Evolutionary conservation across 2,329 filamentous ascomycete genomes (phyloP), one percentile per base, ranked within the genome.

Genomic region (Scedosporium apiospermum): DNA sequence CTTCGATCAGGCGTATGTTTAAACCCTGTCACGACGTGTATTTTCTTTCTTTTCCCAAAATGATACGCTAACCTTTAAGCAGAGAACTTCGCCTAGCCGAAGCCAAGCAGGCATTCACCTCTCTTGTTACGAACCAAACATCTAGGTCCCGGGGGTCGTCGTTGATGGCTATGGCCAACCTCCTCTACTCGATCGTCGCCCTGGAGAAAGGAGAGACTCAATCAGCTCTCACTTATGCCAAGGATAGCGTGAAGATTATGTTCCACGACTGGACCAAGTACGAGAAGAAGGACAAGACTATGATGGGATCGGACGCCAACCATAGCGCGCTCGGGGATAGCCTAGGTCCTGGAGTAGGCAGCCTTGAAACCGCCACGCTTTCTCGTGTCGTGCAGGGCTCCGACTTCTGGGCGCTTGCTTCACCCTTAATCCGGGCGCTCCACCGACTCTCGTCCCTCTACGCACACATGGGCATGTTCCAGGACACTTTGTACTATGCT

Each of bases 401-500:
- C 0, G 81, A 84, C 2, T 92, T 93, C 68, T 98, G 93, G 93
- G 80, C 82, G 5, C 78, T 96, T 21, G 86, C 95, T 6, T 83
- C 85, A 30, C 86, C 88, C 1, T 80, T 97, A 21, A 87, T 92
- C 68, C 82, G 84, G 34, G 85, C 87, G 63, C 78, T 96, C 14
- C 75, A 87, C 64, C 87, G 92, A 63, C 82, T 96, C 3, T 91
- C 91, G 0, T 82, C 83, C 3, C 78, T 96, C 1, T 96, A 93
- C 68, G 86, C 89, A 1, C 88, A 96, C 66, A 84, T 95, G 65
- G 95, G 95, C 30, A 83, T 96, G 75, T 91, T 92, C 66, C 87
- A 91, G 64, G 93, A 98, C 72, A 93, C 93, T 1, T 77, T 93
- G 0, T 95, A 93, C 71, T 96, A 96, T 67, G 88, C 89, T 1